A percentile compares a stretch with the other conserved stretches of the same genome.
Conservation (phyloP, 2,329 filamentous ascomycete genomes). For the Xylariomycetidae sp. region DNA sequence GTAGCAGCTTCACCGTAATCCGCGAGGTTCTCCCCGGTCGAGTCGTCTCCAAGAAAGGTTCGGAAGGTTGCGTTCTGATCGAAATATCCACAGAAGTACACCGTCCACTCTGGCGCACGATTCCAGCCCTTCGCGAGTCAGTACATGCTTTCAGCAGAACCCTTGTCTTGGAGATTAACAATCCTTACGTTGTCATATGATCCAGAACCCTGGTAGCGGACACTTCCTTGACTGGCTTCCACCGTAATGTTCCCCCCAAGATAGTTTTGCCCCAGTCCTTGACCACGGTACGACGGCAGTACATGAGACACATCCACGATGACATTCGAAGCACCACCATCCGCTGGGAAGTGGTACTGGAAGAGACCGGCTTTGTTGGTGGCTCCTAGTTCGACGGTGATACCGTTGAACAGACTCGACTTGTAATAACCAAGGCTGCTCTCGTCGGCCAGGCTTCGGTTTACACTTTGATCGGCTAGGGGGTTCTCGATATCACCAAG, state of each 20-base stretch:
- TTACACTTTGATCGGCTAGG: conserved; percentile 50
- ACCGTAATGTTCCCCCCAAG: conserved; percentile 54
- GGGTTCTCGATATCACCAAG: conserved; percentile 48
- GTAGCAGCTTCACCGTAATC: conserved; percentile 27
- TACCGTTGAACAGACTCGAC: conserved; percentile 49
- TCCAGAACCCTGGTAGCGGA: conserved; percentile 55
- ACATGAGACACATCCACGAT: conserved; percentile 64
- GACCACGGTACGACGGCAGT: conserved; percentile 56
- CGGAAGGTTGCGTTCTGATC: conserved; percentile 39
- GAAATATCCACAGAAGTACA: conserved; percentile 61
- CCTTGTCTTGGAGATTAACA: no score
- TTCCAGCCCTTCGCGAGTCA: conserved; percentile 53
- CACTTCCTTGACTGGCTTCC: conserved; percentile 32
- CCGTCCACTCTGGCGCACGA: conserved; percentile 55
- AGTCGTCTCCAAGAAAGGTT: conserved; percentile 36
- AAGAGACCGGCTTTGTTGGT: conserved; percentile 54
- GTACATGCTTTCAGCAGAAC: conserved; percentile 3
- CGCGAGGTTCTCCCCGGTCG: conserved; percentile 24
- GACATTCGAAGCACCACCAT: conserved; percentile 36
- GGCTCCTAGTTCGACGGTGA: conserved; percentile 54
- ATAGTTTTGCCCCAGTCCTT: conserved; percentile 59
- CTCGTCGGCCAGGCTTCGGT: conserved; percentile 44
- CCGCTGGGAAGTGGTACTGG: conserved; percentile 52
- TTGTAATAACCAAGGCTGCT: conserved; percentile 59
- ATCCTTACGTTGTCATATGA: conserved; percentile 58